phyloP scores from a whole-genome alignment of 805 yeast species.

The Wickerhamia fluorescens region DNA sequence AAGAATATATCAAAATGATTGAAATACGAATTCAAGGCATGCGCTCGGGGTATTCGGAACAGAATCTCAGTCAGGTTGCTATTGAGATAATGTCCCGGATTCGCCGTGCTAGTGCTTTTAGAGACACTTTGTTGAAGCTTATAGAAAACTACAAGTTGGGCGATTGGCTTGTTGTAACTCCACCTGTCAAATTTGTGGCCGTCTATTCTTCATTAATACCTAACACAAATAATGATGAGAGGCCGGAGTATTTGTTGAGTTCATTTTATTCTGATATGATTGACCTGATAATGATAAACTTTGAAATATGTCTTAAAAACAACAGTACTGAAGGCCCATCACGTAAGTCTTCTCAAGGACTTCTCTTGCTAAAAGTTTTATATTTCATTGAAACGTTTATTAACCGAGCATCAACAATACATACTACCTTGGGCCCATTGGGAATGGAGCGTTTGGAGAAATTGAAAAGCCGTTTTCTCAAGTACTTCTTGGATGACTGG shows the following conservation, averaged over 20 bases:
- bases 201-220: constrained; percentile 44
- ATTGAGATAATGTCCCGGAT: constrained; percentile 67
- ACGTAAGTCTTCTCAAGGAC: constrained; percentile 53
- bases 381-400: constrained; percentile 69
- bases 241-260: constrained; percentile 46
- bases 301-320: constrained; percentile 55
- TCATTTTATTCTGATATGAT: constrained; percentile 71
- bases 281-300: constrained; percentile 59
- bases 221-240: constrained; percentile 20
- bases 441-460: constrained; percentile 62
- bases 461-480: constrained; percentile 66
- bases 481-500: constrained; percentile 73
- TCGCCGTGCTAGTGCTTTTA: constrained; percentile 57
- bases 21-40: constrained; percentile 43
- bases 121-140: constrained; percentile 42
- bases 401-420: constrained; percentile 48
- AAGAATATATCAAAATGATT: constrained; percentile 50
- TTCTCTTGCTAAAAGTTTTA: constrained; percentile 61
- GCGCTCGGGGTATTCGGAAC: constrained; percentile 52
- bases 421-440: constrained; percentile 45
- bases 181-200: constrained; percentile 41
- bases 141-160: constrained; percentile 52
- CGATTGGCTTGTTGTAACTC: constrained; percentile 59
- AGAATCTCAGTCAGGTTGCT: constrained; percentile 63
- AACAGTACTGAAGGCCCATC: constrained; percentile 12